These are phyloP conservation scores for Tricharina praecox DNA, from an alignment of 495 filamentous ascomycete genomes.

Conservation along the genomic window DNA sequence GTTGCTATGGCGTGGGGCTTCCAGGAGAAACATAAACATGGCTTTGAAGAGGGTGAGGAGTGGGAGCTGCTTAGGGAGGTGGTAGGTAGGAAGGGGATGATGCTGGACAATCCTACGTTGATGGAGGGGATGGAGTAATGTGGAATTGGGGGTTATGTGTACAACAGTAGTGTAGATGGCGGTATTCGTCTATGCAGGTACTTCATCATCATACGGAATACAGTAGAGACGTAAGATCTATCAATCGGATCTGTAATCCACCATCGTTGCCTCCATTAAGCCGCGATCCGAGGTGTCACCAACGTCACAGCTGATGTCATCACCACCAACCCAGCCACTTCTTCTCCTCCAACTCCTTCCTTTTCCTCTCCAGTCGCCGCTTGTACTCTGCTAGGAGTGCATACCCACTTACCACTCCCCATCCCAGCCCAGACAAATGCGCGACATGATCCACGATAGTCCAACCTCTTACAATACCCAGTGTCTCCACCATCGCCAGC, in stretches of 20 bases:
- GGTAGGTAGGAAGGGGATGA: constrained; percentile 63
- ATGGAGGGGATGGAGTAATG: constrained; percentile 84
- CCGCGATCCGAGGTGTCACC: no score
- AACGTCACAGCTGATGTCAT: no score
- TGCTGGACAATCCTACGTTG: constrained; percentile 67
- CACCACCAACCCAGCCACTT: neutral
- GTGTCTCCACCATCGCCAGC: constrained; percentile 33
- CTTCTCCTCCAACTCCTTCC: constrained; percentile 5
- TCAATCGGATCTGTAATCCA: no score
- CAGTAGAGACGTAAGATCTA: no score
- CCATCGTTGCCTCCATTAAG: no score
- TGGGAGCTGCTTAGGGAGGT: constrained; percentile 76
- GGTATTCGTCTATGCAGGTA: no score
- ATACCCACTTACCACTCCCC: constrained; percentile 10
- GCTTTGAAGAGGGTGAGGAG: constrained; percentile 78
- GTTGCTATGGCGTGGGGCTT: constrained; percentile 84
- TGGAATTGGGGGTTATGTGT: no score
- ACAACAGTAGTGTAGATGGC: no score
- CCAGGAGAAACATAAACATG: constrained; percentile 54
- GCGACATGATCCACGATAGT: constrained; percentile 45
- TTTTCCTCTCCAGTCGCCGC: constrained; percentile 12
- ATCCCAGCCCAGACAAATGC: constrained; percentile 47
- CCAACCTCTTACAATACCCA: constrained; percentile 29
- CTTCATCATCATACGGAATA: no score
- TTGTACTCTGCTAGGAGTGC: constrained; percentile 18